Evolutionary conservation across 1,284 basidiomycete species (phyloP).

Genomic region (Tilletia horrida): DNA sequence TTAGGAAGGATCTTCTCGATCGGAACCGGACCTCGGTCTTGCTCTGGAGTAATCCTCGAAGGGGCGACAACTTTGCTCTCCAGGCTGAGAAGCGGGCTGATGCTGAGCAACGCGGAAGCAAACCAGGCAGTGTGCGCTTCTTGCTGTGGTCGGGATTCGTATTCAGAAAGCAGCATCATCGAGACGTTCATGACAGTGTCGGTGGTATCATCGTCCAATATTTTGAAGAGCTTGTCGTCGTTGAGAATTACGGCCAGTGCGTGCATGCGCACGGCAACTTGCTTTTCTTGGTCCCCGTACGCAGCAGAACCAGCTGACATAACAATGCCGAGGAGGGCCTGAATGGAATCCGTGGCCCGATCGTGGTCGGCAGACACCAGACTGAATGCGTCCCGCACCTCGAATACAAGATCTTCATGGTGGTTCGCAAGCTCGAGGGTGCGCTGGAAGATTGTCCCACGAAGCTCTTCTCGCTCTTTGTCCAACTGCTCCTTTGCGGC

Average conservation of each 20-base stretch:
- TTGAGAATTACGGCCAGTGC: slow-evolving; percentile 78
- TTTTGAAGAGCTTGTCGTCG: slow-evolving; percentile 66
- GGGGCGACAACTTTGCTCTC: slow-evolving; percentile 57
- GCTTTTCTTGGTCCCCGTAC: slow-evolving; percentile 28
- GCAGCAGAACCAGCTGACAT: slow-evolving; percentile 27
- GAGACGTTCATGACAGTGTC: slow-evolving; percentile 44
- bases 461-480: slow-evolving; percentile 65
- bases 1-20: slow-evolving; percentile 4
- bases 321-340: slow-evolving; percentile 30
- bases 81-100: slow-evolving; percentile 50
- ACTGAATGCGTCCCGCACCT: slow-evolving; percentile 60
- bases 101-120: slow-evolving; percentile 31
- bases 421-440: slow-evolving; percentile 74
- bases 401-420: slow-evolving; percentile 81
- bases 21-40: slow-evolving; percentile 67
- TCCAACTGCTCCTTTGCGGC: slow-evolving; percentile 58
- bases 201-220: slow-evolving; percentile 68
- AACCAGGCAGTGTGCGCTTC: slow-evolving; percentile 23
- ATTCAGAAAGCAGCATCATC: slow-evolving; percentile 52
- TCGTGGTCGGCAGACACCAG: slow-evolving; percentile 27
- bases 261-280: slow-evolving; percentile 72
- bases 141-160: slow-evolving; percentile 20
- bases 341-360: slow-evolving; percentile 12
- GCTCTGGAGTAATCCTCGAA: slow-evolving; percentile 63
- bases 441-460: slow-evolving; percentile 31